phyloP scores from a whole-genome alignment of 768 basidiomycete species.

The Dendrothele bispora region DNA sequence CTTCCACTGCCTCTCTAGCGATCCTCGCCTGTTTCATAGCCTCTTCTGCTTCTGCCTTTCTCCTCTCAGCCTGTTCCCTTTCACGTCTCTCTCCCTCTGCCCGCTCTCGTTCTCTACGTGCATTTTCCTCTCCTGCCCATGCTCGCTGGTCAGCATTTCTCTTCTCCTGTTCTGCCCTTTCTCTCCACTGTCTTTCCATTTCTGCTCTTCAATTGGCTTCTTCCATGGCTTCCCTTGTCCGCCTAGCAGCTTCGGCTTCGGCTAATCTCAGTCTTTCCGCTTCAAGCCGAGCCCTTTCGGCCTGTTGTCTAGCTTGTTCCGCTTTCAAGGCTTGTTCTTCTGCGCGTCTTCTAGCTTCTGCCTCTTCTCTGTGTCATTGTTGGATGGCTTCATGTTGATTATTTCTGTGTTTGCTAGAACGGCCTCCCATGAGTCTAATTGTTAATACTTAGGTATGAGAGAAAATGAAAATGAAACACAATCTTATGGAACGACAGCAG shows the following conservation, averaged over 20 bases:
- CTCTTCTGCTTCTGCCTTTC: not conserved
- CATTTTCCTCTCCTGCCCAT: conserved; percentile 1
- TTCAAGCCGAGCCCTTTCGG: not conserved
- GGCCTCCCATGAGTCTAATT: too few relatives aligned
- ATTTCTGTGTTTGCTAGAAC: too few relatives aligned
- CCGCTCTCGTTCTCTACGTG: not conserved
- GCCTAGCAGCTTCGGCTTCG: not conserved
- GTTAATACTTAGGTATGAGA: too few relatives aligned
- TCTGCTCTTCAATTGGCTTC: not conserved
- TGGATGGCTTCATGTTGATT: too few relatives aligned
- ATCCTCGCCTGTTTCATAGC: not conserved
- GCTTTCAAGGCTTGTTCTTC: too few relatives aligned
- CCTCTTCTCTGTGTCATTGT: too few relatives aligned
- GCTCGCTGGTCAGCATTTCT: not conserved
- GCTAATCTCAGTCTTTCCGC: not conserved
- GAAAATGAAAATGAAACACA: too few relatives aligned
- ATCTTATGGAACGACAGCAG: too few relatives aligned
- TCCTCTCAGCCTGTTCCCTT: not conserved
- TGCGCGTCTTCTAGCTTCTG: not conserved
- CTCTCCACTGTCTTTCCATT: not conserved
- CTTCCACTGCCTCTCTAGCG: too few relatives aligned
- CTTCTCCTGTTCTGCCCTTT: not conserved
- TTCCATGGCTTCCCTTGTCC: not conserved
- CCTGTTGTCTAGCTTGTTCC: not conserved
- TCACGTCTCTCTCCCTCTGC: conserved; percentile 4